Evolutionary conservation across 106 monocot species (phyloP), one percentile per base, ranked within the genome.

Genomic region (Allium fistulosum): DNA sequence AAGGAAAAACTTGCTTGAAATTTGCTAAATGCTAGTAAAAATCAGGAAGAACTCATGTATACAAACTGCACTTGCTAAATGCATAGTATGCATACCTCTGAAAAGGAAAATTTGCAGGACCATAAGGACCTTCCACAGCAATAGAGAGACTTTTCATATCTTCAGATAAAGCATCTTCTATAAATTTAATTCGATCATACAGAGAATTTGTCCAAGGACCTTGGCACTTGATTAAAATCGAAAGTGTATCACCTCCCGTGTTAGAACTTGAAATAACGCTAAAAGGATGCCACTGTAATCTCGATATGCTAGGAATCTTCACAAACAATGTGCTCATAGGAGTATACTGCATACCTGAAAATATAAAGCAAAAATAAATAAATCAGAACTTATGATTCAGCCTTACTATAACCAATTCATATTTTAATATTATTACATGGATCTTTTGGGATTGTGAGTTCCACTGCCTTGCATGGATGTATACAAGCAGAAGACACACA

Each of bases 221-320:
- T 45, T 87, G 82, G 72, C 90, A 80, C 70, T 94, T 90, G 59
- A 90, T 61, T 13, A 83, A 18, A 27, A 94, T 62, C 2, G 90
- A 85, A 45, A 90, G 72, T 45, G 48, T 77, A 0, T 84, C 80
- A 45, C 57, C 59, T 50, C 81, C 69, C 47, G 62, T 62, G 51
- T 67, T 53, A 37, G 73, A 77, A 65, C 87, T 90, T 26, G 94
- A 84, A 50, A 73, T 87, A 46, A 94, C 82, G 62, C 80, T 94
- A 59, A 94, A 94, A 63, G 94, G 94, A 53, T 94, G 94, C 94
- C 94, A 94, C 66, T 94, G 84, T 37, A 87, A 66, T 55, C 60
- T 79, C 10, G 94, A 94, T 82, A 94, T 83, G 27, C 74, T 66
- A 26, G 90, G 82, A 58, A 94, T 76, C 48, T 94, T 94, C 27